phyloP scores from a whole-genome alignment of 805 yeast species.

The Pichia thaimueangensis region DNA sequence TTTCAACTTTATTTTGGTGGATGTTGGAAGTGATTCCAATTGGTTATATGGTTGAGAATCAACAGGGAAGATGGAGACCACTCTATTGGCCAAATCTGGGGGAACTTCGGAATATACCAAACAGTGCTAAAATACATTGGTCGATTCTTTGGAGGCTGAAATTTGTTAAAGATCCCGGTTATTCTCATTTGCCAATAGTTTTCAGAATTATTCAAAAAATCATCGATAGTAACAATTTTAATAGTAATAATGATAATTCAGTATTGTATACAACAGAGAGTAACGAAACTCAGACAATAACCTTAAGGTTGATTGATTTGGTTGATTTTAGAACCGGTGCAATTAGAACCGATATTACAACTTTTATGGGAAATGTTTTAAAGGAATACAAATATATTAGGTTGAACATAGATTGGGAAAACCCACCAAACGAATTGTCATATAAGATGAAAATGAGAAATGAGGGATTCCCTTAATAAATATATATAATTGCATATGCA shows the following conservation, averaged over 20 bases:
- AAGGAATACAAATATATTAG: neutral
- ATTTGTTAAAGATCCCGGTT: constrained; percentile 39
- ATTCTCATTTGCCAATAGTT: constrained; percentile 35
- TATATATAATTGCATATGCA: no score
- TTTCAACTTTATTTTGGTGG: constrained; percentile 49
- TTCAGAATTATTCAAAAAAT: constrained; percentile 20
- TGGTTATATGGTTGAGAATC: constrained; percentile 43
- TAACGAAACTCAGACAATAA: neutral
- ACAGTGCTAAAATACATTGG: constrained; percentile 47
- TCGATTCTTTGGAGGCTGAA: constrained; percentile 53
- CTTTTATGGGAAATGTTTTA: neutral
- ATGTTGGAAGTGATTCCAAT: constrained; percentile 53
- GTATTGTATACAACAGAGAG: no score
- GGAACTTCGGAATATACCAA: constrained; percentile 43
- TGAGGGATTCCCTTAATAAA: no score
- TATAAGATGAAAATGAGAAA: neutral
- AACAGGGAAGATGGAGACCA: constrained; percentile 44
- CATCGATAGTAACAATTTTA: constrained; percentile 9
- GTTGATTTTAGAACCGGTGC: constrained; percentile 18
- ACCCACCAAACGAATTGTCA: constrained; percentile 10
- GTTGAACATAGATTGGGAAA: constrained; percentile 8
- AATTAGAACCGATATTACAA: constrained; percentile 12
- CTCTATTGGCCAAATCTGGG: constrained; percentile 54
- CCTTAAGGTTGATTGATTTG: constrained; percentile 13
- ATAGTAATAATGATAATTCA: neutral